Evolutionary conservation across 306 rosid genomes (phyloP), one percentile per base, ranked within the genome.

Genomic region (Echinosophora koreensis): DNA sequence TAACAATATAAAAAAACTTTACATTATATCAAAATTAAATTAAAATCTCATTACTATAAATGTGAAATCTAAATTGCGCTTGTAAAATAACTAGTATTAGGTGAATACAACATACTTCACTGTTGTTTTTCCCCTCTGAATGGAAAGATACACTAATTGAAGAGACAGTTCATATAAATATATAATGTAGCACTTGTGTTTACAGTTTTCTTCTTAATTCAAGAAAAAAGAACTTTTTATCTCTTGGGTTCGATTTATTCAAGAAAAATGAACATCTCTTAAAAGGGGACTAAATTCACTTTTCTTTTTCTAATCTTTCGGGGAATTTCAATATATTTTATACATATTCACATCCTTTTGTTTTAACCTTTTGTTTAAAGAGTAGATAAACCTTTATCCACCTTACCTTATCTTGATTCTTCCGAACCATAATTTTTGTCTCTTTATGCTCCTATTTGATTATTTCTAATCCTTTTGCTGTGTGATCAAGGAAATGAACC

Each of bases 401-500:
- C 6, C 17, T 14, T n/a, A 50, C 6, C 17, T 30, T 50, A 7
- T 50, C 18, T 50, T 14, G 7, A 50, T 50, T 50, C 55, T 14
- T 17, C 55, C 55, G 55, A 50, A 47, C 52, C 10, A 44, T 13
- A 3, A 9, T 50, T 71, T 54, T 16, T 37, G 55, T 55, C 63
- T 4, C 13, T 44, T 41, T 57, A 1, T 58, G 6, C 51, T 17
- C 0, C 5, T 22, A 15, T 59, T 46, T 61, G 8, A 7, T 2
- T 11, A 16, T 17, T 61, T 6, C 71, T 8, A 35, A 30, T 49
- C 61, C 50, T 74, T 47, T 44, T 8, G 42, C 8, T n/a, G 10
- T 73, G 67, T 47, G 52, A 35, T 30, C 22, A 62, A 62, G 44
- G 39, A 49, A 62, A 38, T 62, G 70, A 74, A 74, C 27, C 55